Conservation (phyloP, 176 grass and related monocot genomes). For the Neostapfia colusana region DNA sequence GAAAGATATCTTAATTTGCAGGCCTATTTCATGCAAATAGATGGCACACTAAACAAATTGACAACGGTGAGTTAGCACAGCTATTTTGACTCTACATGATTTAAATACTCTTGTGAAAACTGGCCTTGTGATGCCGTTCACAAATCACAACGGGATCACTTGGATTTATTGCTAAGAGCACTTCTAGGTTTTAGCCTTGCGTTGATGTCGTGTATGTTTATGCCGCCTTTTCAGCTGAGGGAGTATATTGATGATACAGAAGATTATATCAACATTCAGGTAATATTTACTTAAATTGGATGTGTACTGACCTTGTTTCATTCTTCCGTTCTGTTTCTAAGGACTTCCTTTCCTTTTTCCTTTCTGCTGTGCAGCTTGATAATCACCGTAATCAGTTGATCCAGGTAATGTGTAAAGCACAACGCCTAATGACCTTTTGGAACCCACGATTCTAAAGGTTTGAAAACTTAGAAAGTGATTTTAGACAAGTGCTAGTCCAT, state of each 20-base stretch:
- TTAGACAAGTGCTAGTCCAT: background rate
- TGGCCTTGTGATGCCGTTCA: background rate
- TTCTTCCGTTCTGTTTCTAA: slow-evolving; percentile 21
- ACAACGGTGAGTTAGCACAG: slow-evolving; percentile 66
- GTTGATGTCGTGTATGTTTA: slow-evolving; percentile 31
- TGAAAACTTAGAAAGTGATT: slow-evolving; percentile 8
- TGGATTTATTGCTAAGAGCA: slow-evolving; percentile 21
- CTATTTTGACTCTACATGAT: slow-evolving; percentile 27
- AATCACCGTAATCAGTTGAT: slow-evolving; percentile 99
- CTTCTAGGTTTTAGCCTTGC: slow-evolving; percentile 18
- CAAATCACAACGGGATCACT: background rate
- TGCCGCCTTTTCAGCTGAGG: slow-evolving; percentile 67
- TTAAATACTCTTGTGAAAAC: background rate
- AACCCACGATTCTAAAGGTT: background rate
- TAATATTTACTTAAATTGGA: slow-evolving; percentile 23
- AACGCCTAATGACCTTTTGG: background rate
- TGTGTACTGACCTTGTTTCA: background rate
- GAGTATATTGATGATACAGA: slow-evolving; percentile 99
- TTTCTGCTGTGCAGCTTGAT: slow-evolving; percentile 61
- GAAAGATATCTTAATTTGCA: slow-evolving; percentile 54
- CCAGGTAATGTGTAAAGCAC: slow-evolving; percentile 59
- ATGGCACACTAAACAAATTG: slow-evolving; percentile 96
- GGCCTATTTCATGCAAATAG: slow-evolving; percentile 99
- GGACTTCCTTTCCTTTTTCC: slow-evolving; percentile 7
- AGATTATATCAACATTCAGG: slow-evolving; percentile 99